phyloP scores from a whole-genome alignment of 2,329 filamentous ascomycete species.

The Colletotrichum siamense region DNA sequence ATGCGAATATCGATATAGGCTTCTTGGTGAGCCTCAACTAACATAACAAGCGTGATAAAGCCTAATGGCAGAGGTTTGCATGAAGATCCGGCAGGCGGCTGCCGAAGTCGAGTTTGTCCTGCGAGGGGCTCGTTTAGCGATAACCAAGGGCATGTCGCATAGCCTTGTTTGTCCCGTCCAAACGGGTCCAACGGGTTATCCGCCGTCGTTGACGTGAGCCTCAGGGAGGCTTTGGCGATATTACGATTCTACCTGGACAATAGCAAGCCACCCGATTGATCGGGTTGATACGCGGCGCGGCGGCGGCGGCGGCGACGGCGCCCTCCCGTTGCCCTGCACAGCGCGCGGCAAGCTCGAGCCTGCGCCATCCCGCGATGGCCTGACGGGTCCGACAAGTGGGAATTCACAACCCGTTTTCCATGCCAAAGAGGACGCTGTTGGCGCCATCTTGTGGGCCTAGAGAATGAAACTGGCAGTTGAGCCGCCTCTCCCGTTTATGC shows the following conservation, averaged over 20 bases:
- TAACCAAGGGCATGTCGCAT: not conserved
- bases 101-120: not conserved
- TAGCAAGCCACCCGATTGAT: not conserved
- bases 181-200: not conserved
- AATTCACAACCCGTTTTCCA: not conserved
- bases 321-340: not conserved
- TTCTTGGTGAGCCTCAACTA: not conserved
- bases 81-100: slow-evolving; percentile 5
- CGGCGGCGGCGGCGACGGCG: not conserved
- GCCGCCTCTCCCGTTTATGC: not conserved
- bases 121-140: not conserved
- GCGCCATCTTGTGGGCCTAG: not conserved
- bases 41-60: not conserved
- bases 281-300: not conserved
- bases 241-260: not conserved
- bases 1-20: not conserved
- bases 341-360: not conserved
- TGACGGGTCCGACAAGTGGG: not conserved
- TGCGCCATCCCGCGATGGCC: not conserved
- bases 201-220: not conserved
- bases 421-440: not conserved
- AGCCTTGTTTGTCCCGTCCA: not conserved
- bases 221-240: not conserved
- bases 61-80: not conserved
- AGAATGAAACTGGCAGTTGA: not conserved